Percentiles rank a stretch among this genome's conserved stretches.
Conservation (phyloP, 139 green algal species). For the Chlorella sp. region DNA sequence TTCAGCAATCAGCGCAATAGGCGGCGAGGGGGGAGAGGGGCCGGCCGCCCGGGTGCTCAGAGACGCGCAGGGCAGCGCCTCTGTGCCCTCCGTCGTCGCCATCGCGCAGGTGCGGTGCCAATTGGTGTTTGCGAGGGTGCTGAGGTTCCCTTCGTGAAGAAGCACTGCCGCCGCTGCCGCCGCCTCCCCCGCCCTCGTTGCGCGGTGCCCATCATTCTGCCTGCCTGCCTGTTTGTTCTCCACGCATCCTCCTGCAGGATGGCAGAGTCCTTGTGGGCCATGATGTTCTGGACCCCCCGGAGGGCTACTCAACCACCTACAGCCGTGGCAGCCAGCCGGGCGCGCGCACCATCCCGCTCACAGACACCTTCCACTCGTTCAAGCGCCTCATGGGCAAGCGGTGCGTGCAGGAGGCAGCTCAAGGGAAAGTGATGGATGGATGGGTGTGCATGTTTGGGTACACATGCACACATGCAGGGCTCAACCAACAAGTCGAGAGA, state of each 20-base stretch:
- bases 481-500: not conserved
- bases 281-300: constrained; percentile 40
- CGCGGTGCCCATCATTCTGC: not conserved
- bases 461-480: not conserved
- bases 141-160: too few species aligned
- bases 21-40: not conserved
- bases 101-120: constrained; percentile 38
- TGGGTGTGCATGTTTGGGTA: not conserved
- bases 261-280: constrained; percentile 59
- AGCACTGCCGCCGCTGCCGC: not conserved
- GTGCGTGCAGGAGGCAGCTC: constrained; percentile 23
- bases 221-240: not conserved
- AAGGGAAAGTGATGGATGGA: not conserved
- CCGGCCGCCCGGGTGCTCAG: constrained; percentile 33
- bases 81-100: constrained; percentile 59
- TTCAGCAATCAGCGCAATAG: constrained; percentile 57
- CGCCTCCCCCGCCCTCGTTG: not conserved
- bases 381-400: constrained; percentile 76
- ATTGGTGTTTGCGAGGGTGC: too few species aligned
- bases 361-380: constrained; percentile 74
- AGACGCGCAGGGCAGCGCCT: constrained; percentile 16
- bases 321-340: not conserved
- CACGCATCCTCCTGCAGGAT: constrained; percentile 18
- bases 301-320: not conserved
- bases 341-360: not conserved